phyloP scores from a whole-genome alignment of 2,329 filamentous ascomycete species.

The Cercospora brassicicola region DNA sequence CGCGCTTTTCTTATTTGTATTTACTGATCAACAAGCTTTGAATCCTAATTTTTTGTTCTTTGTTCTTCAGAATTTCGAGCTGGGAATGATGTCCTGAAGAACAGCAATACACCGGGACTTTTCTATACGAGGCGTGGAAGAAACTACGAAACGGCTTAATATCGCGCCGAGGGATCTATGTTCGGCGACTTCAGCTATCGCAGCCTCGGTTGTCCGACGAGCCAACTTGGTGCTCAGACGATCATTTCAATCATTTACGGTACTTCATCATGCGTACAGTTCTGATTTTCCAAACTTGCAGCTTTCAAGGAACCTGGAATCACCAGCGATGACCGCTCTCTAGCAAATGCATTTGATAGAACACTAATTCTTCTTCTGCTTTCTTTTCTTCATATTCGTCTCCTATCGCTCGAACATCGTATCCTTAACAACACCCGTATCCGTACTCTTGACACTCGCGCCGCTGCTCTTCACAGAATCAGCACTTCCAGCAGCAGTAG shows the following conservation, averaged over 20 bases:
- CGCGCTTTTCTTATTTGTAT: too few relatives aligned
- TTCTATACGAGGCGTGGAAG: background rate
- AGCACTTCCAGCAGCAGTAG: background rate
- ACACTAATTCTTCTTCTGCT: background rate
- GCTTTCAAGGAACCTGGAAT: too few relatives aligned
- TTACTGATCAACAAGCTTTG: too few relatives aligned
- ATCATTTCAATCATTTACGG: too few relatives aligned
- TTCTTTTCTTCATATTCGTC: too few relatives aligned
- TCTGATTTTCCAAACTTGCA: too few relatives aligned
- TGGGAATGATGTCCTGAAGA: background rate
- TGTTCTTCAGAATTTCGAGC: background rate
- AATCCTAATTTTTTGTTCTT: too few relatives aligned
- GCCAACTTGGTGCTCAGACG: too few relatives aligned
- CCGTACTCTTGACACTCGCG: conserved; percentile 27
- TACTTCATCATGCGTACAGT: too few relatives aligned
- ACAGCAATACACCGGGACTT: background rate
- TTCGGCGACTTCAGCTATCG: too few relatives aligned
- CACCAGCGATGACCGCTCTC: background rate
- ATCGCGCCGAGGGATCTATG: background rate
- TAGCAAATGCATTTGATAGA: background rate
- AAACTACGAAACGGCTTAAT: background rate
- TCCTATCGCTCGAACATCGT: conserved; percentile 42
- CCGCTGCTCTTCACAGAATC: conserved; percentile 15
- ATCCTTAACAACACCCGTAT: conserved; percentile 35
- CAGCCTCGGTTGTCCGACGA: too few relatives aligned